Conservation (phyloP, 75 land plant genomes). For the Chamaecyparis obtusa region DNA sequence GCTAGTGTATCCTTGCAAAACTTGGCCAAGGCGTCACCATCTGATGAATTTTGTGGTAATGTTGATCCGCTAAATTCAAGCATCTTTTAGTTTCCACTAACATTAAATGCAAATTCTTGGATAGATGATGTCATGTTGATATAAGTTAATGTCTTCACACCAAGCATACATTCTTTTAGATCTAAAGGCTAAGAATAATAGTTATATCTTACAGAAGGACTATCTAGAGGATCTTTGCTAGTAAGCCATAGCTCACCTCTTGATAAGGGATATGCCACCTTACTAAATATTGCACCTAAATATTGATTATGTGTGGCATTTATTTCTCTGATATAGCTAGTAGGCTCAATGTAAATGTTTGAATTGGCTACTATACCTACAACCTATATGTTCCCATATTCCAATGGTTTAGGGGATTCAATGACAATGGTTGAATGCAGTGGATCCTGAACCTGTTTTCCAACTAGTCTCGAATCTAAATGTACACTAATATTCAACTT, state of each 20-base stretch:
- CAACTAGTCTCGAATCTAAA: too few species aligned
- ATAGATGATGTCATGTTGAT: constrained; percentile 29
- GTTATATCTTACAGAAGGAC: neutral
- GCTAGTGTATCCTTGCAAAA: constrained; percentile 47
- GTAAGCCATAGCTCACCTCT: neutral
- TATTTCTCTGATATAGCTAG: too few species aligned
- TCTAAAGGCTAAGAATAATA: constrained; percentile 36
- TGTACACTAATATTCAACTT: too few species aligned
- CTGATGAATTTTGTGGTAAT: constrained; percentile 21
- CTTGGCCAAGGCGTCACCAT: neutral
- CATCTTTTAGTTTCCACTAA: too few species aligned
- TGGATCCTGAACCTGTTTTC: too few species aligned
- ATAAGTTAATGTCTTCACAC: constrained; percentile 33
- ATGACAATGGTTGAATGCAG: neutral
- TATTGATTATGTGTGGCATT: too few species aligned
- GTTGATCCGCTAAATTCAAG: constrained; percentile 10
- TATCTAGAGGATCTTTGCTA: neutral
- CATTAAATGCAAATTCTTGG: too few species aligned
- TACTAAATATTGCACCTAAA: neutral
- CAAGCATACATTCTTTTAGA: constrained; percentile 54
- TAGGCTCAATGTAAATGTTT: too few species aligned
- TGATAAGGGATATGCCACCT: neutral
- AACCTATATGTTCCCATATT: too few species aligned
- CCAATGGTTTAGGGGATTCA: neutral
- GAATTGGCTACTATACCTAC: too few species aligned